Base-by-base conservation (phyloP, 116 monocot species). In the Trichopus zeylanicus region DNA sequence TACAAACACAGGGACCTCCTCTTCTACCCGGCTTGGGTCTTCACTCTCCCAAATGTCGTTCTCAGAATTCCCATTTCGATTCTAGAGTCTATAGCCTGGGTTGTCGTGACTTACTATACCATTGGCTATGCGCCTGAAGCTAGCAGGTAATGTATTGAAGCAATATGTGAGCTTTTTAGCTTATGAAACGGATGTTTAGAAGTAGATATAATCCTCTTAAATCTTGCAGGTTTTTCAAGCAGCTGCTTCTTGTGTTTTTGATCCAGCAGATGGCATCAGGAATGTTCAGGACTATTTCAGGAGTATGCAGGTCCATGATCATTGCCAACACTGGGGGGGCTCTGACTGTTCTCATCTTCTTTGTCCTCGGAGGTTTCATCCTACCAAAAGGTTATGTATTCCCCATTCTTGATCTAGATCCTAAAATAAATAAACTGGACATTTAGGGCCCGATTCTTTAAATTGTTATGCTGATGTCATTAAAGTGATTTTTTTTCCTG, bases 1-100 rank as follows among this genome's bases (percentile, higher is more conserved):
- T 93, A 66, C 75, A 93, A 93, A 65, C 92, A 93, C 23, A 78
- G 92, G 51, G 88, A 87, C 31, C 62, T 84, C 20, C 64, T 81
- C 28, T 79, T 93, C 61, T 79, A 81, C 31, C 81, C 84, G 8
- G 25, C 84, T 6, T 93, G 92, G 92, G 59, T 67, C 4, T 88
- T 69, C 69, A 76, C 66, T 29, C 65, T 93, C 51, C 84, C 92
- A 51, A 84, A 70, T 25, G 70, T 73, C 56, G 6, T 93, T 25
- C 66, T 93, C 15, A 58, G 75, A n/a, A 67, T 93, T 11, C 92
- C 92, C 20, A 72, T 84, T 25, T 79, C 92, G 8, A 39, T 93
- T 21, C 1, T 93, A 5, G 92, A 93, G 68, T 79, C 78, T 0
- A 6, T 67, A 0, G 70, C 73, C 26, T 93, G 88, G 84, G 54